Evolutionary conservation across 2,329 filamentous ascomycete genomes (phyloP).

Genomic region (Penicillium digitatum): DNA sequence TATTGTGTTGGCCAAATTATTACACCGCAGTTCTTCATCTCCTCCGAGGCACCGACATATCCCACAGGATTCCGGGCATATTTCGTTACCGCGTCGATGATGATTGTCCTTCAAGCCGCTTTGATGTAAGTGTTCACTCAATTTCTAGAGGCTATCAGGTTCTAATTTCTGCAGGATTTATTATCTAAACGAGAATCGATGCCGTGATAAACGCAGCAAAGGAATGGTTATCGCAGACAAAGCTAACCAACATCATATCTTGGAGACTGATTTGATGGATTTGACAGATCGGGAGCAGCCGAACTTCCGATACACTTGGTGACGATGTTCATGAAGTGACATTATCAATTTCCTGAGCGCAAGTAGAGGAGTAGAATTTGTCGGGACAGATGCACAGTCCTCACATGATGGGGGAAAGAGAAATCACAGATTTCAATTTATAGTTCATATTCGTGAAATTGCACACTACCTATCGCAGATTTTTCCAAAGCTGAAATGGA

Average conservation of each 20-base stretch:
- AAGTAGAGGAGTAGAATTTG: neutral
- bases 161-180: neutral
- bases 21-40: neutral
- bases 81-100: neutral
- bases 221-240: neutral
- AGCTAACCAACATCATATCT: neutral
- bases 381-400: neutral
- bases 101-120: neutral
- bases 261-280: neutral
- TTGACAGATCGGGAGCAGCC: neutral
- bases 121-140: neutral
- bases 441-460: neutral
- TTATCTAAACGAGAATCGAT: neutral
- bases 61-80: neutral
- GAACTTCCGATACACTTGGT: neutral
- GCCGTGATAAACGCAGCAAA: neutral
- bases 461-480: neutral
- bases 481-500: neutral
- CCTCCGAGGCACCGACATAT: neutral
- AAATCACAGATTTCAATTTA: neutral
- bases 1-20: neutral
- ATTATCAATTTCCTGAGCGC: neutral
- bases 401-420: neutral
- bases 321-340: neutral
- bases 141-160: neutral